phyloP scores from a whole-genome alignment of 2,329 filamentous ascomycete genomes.

The Trichoderma polysporum region DNA sequence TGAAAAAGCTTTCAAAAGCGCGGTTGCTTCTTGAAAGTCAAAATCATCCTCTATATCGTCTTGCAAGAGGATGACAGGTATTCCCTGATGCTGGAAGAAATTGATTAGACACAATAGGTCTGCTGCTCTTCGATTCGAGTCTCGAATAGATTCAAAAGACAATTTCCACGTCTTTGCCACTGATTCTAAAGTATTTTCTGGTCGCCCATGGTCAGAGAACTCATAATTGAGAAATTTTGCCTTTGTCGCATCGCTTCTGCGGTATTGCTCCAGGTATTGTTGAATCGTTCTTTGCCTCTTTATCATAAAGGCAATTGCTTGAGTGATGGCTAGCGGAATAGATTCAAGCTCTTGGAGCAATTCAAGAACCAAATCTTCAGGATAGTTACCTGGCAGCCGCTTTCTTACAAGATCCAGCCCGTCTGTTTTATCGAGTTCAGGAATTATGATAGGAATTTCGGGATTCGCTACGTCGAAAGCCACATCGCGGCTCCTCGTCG shows the following conservation, averaged over 20 bases:
- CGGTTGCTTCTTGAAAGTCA: constrained; percentile 7
- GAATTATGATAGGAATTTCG: not conserved
- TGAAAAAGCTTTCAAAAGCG: constrained; percentile 14
- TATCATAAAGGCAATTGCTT: constrained; percentile 12
- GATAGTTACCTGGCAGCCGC: not conserved
- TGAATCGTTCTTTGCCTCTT: not conserved
- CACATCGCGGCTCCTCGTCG: constrained; percentile 3
- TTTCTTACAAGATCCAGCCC: not conserved
- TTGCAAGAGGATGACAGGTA: constrained; percentile 10
- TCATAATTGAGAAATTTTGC: constrained; percentile 9
- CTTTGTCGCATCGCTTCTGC: not conserved
- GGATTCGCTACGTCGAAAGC: not conserved
- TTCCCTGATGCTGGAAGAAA: constrained; percentile 20
- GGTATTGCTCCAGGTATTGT: constrained; percentile 12
- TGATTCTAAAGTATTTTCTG: not conserved
- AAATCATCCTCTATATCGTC: not conserved
- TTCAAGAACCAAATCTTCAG: not conserved
- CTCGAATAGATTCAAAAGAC: constrained; percentile 10
- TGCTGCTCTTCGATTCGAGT: constrained; percentile 15
- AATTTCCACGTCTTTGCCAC: constrained; percentile 11
- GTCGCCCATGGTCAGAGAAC: constrained; percentile 4
- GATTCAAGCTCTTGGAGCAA: constrained; percentile 13
- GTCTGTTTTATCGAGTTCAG: not conserved
- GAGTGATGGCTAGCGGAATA: constrained; percentile 14
- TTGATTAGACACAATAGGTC: constrained; percentile 13